Percentiles rank a stretch among this genome's conserved stretches.
These are phyloP conservation scores for Microbotryum saponariae DNA, from an alignment of 1,284 basidiomycete genomes.

Conservation along the genomic window DNA sequence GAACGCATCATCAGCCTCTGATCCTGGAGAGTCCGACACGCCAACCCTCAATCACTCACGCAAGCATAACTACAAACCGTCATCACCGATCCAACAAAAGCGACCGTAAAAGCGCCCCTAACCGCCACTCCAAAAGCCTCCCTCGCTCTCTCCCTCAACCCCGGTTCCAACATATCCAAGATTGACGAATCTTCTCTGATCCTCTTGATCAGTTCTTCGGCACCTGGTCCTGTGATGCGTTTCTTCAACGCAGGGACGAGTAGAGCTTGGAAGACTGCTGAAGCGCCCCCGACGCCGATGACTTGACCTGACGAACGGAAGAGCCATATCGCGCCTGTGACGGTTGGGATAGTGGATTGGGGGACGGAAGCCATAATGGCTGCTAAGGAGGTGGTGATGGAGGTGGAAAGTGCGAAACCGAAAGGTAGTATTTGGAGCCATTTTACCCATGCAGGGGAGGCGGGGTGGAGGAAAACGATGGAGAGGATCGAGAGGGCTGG, in stretches of 20 bases:
- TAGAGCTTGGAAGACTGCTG: slow-evolving; percentile 42
- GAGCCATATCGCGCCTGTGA: slow-evolving; percentile 70
- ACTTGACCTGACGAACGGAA: slow-evolving; percentile 69
- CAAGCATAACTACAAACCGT: no score
- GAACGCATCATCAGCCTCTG: no score
- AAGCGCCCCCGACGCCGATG: slow-evolving; percentile 65
- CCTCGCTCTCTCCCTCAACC: no score
- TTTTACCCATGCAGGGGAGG: background rate
- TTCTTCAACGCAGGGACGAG: slow-evolving; percentile 55
- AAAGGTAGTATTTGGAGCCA: slow-evolving; percentile 9
- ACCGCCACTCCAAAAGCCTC: no score
- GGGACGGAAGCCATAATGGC: slow-evolving; percentile 64
- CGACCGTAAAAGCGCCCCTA: no score
- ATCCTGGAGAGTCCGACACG: no score
- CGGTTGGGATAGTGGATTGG: slow-evolving; percentile 44
- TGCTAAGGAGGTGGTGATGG: slow-evolving; percentile 69
- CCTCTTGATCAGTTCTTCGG: slow-evolving; percentile 45
- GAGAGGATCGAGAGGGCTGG: slow-evolving; percentile 2
- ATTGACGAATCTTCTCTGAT: no score
- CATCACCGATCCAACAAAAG: no score
- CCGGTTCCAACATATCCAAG: no score
- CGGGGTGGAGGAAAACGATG: background rate
- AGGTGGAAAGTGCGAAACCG: slow-evolving; percentile 8
- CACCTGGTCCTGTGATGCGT: slow-evolving; percentile 54
- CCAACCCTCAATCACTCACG: no score